Conservation (phyloP, 2,329 filamentous ascomycete species). For the Fusarium incarnatum region DNA sequence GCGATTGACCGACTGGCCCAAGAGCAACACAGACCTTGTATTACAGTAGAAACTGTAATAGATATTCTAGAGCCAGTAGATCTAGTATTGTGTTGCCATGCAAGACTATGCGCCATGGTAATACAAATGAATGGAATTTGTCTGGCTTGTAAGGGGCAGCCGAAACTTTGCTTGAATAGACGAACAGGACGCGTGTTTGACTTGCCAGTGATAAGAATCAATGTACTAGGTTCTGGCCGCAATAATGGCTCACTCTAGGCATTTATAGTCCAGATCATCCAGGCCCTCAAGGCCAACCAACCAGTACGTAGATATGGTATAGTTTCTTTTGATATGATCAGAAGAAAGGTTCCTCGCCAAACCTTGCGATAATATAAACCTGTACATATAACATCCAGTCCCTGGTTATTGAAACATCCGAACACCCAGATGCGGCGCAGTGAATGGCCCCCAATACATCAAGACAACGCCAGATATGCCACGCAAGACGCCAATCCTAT, state of each 20-base stretch:
- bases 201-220: background rate
- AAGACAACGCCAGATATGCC: conserved; percentile 22
- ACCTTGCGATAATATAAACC: background rate
- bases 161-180: background rate
- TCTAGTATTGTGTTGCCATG: background rate
- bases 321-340: background rate
- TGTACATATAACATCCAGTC: background rate
- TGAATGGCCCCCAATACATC: background rate
- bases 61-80: background rate
- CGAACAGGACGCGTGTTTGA: background rate
- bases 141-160: background rate
- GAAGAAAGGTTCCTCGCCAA: background rate
- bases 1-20: conserved; percentile 5
- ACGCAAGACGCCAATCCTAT: conserved; percentile 17
- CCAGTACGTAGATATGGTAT: background rate
- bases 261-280: background rate
- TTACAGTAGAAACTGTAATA: conserved; percentile 9
- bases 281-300: background rate
- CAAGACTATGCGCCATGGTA: conserved; percentile 4
- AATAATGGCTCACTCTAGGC: background rate
- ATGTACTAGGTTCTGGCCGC: background rate
- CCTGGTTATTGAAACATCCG: background rate
- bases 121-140: conserved; percentile 1
- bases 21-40: conserved; percentile 13
- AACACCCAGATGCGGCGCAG: background rate